These are phyloP conservation scores for Castanea mollissima DNA, from an alignment of 306 rosid genomes.

Conservation along the genomic window DNA sequence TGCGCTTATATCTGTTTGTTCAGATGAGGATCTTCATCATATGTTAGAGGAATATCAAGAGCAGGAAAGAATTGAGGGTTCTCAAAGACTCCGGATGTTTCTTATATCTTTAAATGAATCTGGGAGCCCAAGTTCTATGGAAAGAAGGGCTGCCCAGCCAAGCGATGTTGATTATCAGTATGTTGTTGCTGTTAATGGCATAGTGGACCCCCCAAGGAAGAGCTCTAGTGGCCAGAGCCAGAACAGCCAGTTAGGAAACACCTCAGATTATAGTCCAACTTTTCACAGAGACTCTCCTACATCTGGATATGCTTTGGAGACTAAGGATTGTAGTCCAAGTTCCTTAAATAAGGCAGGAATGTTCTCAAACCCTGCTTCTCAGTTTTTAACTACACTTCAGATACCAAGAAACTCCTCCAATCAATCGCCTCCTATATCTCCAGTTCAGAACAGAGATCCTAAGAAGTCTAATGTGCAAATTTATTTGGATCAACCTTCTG, in stretches of 20 bases:
- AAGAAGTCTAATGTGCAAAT: conserved; percentile 34
- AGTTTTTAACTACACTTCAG: conserved; percentile 39
- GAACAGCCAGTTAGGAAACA: conserved; percentile 52
- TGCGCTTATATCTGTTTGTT: conserved; percentile 90
- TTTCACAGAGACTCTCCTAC: conserved; percentile 43
- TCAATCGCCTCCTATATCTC: conserved; percentile 48
- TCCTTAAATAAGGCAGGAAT: conserved; percentile 42
- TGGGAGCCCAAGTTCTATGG: conserved; percentile 59
- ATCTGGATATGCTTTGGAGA: conserved; percentile 46
- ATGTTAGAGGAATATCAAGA: conserved; percentile 88
- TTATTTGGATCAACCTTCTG: conserved; percentile 38
- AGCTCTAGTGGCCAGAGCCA: conserved; percentile 61
- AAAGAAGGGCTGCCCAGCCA: conserved; percentile 52
- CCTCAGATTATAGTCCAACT: conserved; percentile 61
- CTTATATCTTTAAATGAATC: conserved; percentile 70
- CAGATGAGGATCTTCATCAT: conserved; percentile 91
- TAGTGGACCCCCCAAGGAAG: conserved; percentile 52
- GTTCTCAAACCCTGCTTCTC: conserved; percentile 45
- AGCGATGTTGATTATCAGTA: conserved; percentile 59
- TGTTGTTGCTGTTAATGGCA: conserved; percentile 78
- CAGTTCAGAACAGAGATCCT: conserved; percentile 46
- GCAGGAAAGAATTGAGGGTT: conserved; percentile 67
- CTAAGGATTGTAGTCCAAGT: conserved; percentile 43
- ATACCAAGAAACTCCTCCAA: conserved; percentile 44
- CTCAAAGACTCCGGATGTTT: conserved; percentile 79